These are phyloP conservation scores for Penicillium sp. DNA, from an alignment of 2,329 filamentous ascomycete genomes.

Conservation along the genomic window DNA sequence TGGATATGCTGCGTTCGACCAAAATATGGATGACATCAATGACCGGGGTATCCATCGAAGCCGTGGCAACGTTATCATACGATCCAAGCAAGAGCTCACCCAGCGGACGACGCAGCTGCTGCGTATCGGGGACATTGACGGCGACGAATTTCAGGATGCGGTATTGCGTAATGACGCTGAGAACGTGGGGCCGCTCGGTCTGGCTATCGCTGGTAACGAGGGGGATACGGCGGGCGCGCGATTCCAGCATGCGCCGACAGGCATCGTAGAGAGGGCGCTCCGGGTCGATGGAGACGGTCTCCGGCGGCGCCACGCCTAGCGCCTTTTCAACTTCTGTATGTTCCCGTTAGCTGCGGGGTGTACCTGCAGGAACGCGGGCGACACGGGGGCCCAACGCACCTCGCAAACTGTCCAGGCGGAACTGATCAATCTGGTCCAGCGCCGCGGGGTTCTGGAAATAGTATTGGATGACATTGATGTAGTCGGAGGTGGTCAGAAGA, in stretches of 20 bases:
- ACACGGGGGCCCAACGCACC: constrained; percentile 53
- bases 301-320: constrained; percentile 83
- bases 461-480: constrained; percentile 98
- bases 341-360: constrained; percentile 5
- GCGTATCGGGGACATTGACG: constrained; percentile 87
- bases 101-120: constrained; percentile 82
- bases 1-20: constrained; percentile 90
- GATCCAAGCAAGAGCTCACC: constrained; percentile 81
- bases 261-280: constrained; percentile 90
- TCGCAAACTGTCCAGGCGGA: constrained; percentile 85
- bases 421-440: constrained; percentile 85
- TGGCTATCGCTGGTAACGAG: constrained; percentile 93
- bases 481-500: constrained; percentile 91
- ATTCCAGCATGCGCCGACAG: constrained; percentile 89
- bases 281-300: constrained; percentile 94
- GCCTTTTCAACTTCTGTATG: constrained; percentile 87
- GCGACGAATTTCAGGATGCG: constrained; percentile 98
- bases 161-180: constrained; percentile 97
- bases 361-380: background rate
- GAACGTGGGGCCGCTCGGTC: constrained; percentile 85
- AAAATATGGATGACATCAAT: constrained; percentile 92
- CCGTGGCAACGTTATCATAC: constrained; percentile 75
- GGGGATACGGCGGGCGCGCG: constrained; percentile 87
- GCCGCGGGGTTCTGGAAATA: constrained; percentile 97
- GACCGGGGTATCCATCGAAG: constrained; percentile 83